Evolutionary conservation across 805 yeast genomes (phyloP).

Genomic region (Monosporozyma yasuniensis): DNA sequence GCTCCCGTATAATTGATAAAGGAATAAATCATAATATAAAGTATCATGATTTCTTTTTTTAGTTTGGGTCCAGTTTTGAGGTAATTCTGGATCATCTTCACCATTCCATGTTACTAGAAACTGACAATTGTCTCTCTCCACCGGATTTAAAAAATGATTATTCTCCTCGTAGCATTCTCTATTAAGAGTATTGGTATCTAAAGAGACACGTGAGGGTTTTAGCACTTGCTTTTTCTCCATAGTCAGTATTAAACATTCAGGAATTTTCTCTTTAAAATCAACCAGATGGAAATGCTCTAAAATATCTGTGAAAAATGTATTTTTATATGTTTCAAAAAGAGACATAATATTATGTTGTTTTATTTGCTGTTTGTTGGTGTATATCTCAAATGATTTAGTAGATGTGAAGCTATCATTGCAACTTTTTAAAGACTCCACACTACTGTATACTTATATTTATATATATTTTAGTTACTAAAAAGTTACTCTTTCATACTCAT

Average conservation of each 20-base stretch:
- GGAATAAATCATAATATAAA: conserved; percentile 37
- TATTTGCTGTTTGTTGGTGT: neutral
- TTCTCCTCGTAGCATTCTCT: neutral
- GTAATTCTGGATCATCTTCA: conserved; percentile 45
- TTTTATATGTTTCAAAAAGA: conserved; percentile 4
- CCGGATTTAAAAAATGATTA: neutral
- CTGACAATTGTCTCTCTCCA: conserved; percentile 14
- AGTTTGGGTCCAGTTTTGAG: conserved; percentile 43
- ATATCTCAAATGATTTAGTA: no score
- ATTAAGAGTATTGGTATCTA: neutral
- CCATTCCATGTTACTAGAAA: conserved; percentile 18
- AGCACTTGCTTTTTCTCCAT: neutral
- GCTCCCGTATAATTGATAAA: conserved; percentile 47
- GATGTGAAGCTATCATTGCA: no score
- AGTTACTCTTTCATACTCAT: no score
- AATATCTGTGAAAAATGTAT: conserved; percentile 17
- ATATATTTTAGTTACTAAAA: no score
- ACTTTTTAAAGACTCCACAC: no score
- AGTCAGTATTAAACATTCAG: neutral
- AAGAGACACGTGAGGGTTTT: neutral
- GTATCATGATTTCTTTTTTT: conserved; percentile 32
- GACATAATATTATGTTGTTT: neutral
- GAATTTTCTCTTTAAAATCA: conserved; percentile 4
- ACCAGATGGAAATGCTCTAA: conserved; percentile 12
- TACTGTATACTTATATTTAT: no score